Base-by-base conservation (phyloP, 1,139 yeast genomes). In the Kodamaea fungicola region DNA sequence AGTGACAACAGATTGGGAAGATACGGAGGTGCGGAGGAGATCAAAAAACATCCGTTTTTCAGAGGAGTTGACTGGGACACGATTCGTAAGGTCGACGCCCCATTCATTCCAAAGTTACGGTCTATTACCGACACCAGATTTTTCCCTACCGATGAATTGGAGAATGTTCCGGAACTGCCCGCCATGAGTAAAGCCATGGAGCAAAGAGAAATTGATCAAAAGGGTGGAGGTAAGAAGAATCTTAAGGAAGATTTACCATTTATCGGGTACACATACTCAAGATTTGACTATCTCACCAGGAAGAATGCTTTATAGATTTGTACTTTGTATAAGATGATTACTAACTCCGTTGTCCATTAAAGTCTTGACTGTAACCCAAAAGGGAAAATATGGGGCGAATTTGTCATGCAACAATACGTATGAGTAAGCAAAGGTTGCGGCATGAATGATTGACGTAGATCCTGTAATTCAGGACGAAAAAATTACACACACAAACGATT, bases 91-190 rank as follows among this genome's bases (percentile, higher is more conserved):
- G 96, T 90, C 43, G 92, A 84, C 53, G 98, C 98, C 1, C 99
- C 98, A 26, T 92, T 90, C 57, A 86, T 92, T 48, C 74, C 75
- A 3, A 68, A 67, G 47, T 69, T 87, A 52, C 77, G 84, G 50
- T 84, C 95, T 7, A 85, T 92, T 45, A 92, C 97, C 4, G 99
- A 92, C 59, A 94, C 98, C 0, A 74, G 97, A 50, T 92, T 92
- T 71, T 92, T 92, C 87, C 97, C 98, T 32, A 88, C 96, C 3
- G 98, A 94, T 56, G 99, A 92, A 57, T 73, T 92, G 51, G 97
- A 90, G 61, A 89, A 86, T 56, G 92, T 90, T 33, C 97, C 97
- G 1, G 97, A 90, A 55, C 81, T 87, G 32, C 96, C 96, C n/a
- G 88, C 88, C 1, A 67, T 81, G 59, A 76, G 78, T 30, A 81